Base-by-base conservation (phyloP, 345 rosid species). In the Turnera subulata region DNA sequence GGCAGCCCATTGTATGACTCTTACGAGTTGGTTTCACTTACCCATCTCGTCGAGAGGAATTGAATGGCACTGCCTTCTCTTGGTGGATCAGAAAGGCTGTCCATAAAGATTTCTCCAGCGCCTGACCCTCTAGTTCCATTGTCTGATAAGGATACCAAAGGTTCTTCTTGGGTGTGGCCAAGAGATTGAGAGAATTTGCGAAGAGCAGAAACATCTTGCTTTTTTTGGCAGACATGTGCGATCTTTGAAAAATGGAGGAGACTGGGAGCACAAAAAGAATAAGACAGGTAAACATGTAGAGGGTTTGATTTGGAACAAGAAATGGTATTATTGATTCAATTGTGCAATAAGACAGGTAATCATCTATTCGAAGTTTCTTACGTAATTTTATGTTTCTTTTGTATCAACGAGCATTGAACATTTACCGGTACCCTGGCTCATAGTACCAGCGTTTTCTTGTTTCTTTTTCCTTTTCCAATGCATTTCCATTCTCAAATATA, bases 1-100 rank as follows among this genome's bases (percentile, higher is more conserved):
- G 92, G 71, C 26, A 82, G 86, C 44, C 77, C 77, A 0, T 68
- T 85, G 33, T 82, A 80, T 24, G 92, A 82, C 62, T 67, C 86
- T 0, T 73, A 74, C 49, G 92, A 80, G 33, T 46, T 80, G 42
- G 78, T 65, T 26, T 66, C 86, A 11, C 56, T 85, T 21, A 63
- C 47, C 59, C 64, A 85, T 46, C 53, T 80, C 20, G 75, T 85
- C 45, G 86, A 85, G n/a, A 73, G 83, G 14, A 73, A 73, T 17
- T 63, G 76, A 11, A 47, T 78, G 81, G 63, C 67, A 53, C 32
- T 74, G 21, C 85, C 88, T 56, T 63, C 67, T 47, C 64, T 68
- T 37, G 51, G 67, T 38, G 48, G 65, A 59, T 65, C 72, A 42
- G 61, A 25, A 59, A 20, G 60, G 45, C 16, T 40, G 45, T 25